phyloP scores from a whole-genome alignment of 176 grass and related monocot genomes.

The Coix lacrymajobi region DNA sequence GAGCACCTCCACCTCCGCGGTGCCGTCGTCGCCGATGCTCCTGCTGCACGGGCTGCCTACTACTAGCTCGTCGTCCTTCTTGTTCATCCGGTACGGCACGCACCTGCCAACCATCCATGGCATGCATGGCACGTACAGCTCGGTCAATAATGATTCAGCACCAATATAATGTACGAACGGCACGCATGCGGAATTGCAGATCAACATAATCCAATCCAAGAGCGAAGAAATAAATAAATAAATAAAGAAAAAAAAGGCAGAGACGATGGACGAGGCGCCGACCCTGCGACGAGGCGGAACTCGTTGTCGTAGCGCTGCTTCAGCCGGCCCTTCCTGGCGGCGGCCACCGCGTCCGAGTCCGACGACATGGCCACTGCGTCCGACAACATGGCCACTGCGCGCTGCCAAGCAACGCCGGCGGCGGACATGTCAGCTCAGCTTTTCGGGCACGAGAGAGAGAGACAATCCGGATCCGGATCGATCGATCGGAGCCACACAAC shows the following conservation, averaged over 20 bases:
- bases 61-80: slow-evolving; percentile 24
- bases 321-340: slow-evolving; percentile 58
- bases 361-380: slow-evolving; percentile 29
- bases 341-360: slow-evolving; percentile 14
- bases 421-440: neutral
- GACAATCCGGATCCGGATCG: neutral
- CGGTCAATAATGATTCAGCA: neutral
- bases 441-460: neutral
- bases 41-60: slow-evolving; percentile 16
- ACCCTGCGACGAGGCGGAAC: slow-evolving; percentile 71
- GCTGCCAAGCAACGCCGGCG: neutral
- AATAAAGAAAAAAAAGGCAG: too few species aligned
- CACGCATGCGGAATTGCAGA: neutral
- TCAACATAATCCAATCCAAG: too few species aligned
- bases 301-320: slow-evolving; percentile 68
- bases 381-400: slow-evolving; percentile 22
- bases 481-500: neutral
- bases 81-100: slow-evolving; percentile 62
- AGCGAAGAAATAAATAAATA: neutral
- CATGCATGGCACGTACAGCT: neutral
- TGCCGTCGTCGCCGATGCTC: neutral
- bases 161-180: too few species aligned
- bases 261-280: neutral
- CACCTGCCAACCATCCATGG: slow-evolving; percentile 34
- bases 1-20: slow-evolving; percentile 56